Percentiles rank a stretch among this genome's conserved stretches.
phyloP scores from a whole-genome alignment of 192 early-diverging fungal species.

The Backusella luteola region DNA sequence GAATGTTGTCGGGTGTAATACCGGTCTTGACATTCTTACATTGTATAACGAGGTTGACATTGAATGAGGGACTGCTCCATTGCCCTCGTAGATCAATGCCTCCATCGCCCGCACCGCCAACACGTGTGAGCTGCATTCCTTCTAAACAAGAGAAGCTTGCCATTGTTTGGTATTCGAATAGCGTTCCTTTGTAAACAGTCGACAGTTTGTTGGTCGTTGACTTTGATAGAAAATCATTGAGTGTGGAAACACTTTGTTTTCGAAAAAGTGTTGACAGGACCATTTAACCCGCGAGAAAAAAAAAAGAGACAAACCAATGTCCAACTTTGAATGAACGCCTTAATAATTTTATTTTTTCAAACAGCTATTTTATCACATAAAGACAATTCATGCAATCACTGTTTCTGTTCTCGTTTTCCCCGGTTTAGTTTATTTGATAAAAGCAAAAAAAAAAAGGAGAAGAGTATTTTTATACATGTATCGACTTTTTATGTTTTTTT shows the following conservation, averaged over 20 bases:
- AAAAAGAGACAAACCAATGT: not conserved
- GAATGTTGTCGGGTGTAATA: conserved; percentile 21
- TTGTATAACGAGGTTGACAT: conserved; percentile 15
- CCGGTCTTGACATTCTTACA: conserved; percentile 25
- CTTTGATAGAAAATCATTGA: not conserved
- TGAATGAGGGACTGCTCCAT: not conserved
- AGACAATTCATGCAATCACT: no score
- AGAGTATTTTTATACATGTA: no score
- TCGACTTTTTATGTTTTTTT: no score
- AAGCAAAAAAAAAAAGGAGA: no score
- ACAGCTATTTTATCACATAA: no score
- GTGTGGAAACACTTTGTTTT: not conserved
- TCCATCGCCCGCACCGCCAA: conserved; percentile 19
- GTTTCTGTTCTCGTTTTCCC: no score
- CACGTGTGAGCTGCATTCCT: conserved; percentile 18
- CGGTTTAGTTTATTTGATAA: no score
- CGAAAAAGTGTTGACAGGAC: not conserved
- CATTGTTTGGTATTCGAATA: conserved; percentile 22
- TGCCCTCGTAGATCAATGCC: conserved; percentile 25
- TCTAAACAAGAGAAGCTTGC: not conserved
- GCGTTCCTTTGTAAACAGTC: conserved; percentile 17
- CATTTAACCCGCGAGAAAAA: not conserved
- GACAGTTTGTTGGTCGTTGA: not conserved
- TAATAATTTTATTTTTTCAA: no score
- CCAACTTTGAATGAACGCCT: no score